A percentile compares a stretch with the other conserved stretches of the same genome.
phyloP scores from a whole-genome alignment of 371 early-diverging fungal genomes.

The Syncephalastrum monosporum region DNA sequence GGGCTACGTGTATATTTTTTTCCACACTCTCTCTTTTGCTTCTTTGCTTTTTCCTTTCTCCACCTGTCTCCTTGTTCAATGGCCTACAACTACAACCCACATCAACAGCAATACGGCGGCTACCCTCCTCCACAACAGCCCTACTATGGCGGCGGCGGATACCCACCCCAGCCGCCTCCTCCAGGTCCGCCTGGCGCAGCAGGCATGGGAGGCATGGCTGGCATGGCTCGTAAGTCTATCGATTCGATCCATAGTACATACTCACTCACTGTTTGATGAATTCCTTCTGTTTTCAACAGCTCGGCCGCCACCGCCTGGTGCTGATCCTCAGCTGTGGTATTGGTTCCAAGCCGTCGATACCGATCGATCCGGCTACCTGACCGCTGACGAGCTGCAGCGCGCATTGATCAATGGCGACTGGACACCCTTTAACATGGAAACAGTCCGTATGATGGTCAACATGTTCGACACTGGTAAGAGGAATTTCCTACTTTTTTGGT shows the following conservation, averaged over 20 bases:
- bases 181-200: conserved; percentile 7
- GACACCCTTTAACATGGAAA: conserved; percentile 63
- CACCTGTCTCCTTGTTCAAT: conserved; percentile 3
- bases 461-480: conserved; percentile 69
- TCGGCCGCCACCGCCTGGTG: conserved; percentile 36
- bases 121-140: conserved; percentile 12
- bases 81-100: conserved; percentile 17
- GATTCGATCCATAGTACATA: not conserved
- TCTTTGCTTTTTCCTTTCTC: conserved; percentile 7
- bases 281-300: not conserved
- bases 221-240: conserved; percentile 6
- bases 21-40: conserved; percentile 3
- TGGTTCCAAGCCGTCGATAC: conserved; percentile 81
- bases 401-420: conserved; percentile 69
- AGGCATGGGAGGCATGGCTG: conserved; percentile 10
- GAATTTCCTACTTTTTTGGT: no score
- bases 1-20: conserved; percentile 6
- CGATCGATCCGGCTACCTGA: conserved; percentile 44
- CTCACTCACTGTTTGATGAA: not conserved
- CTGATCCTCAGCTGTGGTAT: conserved; percentile 53
- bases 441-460: conserved; percentile 62
- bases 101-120: conserved; percentile 8
- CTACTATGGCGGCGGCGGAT: conserved; percentile 8
- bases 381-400: conserved; percentile 55
- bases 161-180: conserved; percentile 14